Base-by-base conservation (phyloP, 352 stramenopile species). In the Pythium chondricola region DNA sequence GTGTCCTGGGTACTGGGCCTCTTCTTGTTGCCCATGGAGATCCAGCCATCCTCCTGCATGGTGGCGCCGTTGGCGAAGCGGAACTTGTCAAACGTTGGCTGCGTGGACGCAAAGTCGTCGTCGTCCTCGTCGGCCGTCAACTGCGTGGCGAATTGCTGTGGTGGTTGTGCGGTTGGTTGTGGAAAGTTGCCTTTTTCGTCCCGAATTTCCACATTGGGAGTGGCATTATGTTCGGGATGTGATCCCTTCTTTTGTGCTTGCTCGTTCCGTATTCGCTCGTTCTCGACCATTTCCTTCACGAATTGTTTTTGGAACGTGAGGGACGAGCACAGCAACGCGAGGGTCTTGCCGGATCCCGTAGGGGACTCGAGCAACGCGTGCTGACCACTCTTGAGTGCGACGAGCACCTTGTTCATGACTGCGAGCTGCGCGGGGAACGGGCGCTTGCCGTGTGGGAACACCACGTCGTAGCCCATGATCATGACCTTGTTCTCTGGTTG, bases 381-480 rank as follows among this genome's bases (percentile, higher is more conserved):
- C 48, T 93, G 76, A 9, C 69, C 32, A 25, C 62, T 85, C 54
- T 93, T 92, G 33, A 95, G 67, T 37, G 84, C 83, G 29, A 76
- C 52, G 30, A 95, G 50, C 46, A 91, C 80, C 39, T 91, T 91
- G 63, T 71, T 91, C 84, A 95, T 95, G 30, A 95, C 82, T 2
- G 79, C 82, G 24, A 95, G 56, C 51, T 95, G 83, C 33, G 83
- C 78, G 3, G 83, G 81, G 52, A 95, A 95, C 44, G 83, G 83
- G 50, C 66, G 67, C 66, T 93, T 95, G 48, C 79, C 81, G 11
- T 61, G 56, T 0, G 83, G 79, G 52, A 95, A 95, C 30, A 65
- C 74, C 9, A 95, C 77, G 44, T 59, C 68, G 71, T 90, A 90
- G 46, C 83, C 83, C 79, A 91, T 92, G 60, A 95, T 85, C 71